These are phyloP conservation scores for Nothophytophthora sp. DNA, from an alignment of 352 stramenopile genomes.

Conservation along the genomic window DNA sequence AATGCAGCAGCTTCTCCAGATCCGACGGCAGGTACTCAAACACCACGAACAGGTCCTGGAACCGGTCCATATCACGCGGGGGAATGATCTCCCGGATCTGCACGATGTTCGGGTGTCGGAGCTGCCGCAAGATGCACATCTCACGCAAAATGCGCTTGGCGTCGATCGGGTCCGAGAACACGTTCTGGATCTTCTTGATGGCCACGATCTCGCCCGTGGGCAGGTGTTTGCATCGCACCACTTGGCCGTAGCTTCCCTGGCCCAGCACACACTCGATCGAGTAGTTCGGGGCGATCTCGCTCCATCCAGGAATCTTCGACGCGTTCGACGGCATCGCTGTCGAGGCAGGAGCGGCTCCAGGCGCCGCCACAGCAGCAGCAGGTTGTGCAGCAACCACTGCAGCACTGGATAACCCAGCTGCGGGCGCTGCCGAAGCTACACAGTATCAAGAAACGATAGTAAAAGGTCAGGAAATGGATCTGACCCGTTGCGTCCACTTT, in stretches of 20 bases:
- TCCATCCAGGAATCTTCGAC: constrained; percentile 79
- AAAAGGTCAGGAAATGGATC: no score
- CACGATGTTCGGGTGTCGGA: constrained; percentile 88
- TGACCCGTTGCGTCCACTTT: no score
- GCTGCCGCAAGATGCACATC: constrained; percentile 80
- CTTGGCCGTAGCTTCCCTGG: constrained; percentile 85
- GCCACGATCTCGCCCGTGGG: constrained; percentile 86
- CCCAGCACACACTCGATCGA: constrained; percentile 86
- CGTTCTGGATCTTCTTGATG: constrained; percentile 91
- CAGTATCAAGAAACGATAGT: constrained; percentile 1
- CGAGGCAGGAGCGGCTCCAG: constrained; percentile 11
- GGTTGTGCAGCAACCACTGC: constrained; percentile 11
- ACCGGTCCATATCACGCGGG: constrained; percentile 64
- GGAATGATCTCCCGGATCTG: constrained; percentile 88
- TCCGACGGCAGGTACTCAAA: constrained; percentile 88
- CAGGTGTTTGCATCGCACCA: constrained; percentile 88
- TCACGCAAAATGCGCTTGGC: constrained; percentile 87
- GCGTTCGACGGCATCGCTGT: constrained; percentile 50
- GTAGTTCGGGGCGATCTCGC: constrained; percentile 80
- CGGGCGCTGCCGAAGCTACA: constrained; percentile 24
- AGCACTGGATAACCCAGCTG: constrained; percentile 1
- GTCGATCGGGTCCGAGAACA: constrained; percentile 88
- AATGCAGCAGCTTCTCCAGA: constrained; percentile 85
- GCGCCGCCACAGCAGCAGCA: constrained; percentile 7
- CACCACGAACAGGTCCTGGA: constrained; percentile 86